Evolutionary conservation across 371 early-diverging fungal species (phyloP).

Genomic region (Blakeslea trispora): DNA sequence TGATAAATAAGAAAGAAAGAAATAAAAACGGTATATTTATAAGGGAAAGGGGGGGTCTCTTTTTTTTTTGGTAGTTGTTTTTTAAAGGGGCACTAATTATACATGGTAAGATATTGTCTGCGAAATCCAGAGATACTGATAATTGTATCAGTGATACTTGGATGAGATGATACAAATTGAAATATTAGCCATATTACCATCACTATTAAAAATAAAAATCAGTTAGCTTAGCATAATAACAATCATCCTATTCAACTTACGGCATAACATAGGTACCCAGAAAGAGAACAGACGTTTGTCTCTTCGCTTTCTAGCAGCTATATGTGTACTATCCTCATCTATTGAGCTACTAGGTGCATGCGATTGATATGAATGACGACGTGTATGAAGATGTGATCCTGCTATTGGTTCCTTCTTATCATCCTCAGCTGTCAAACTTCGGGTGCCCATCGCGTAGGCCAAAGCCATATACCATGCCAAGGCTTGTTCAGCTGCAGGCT

Average conservation of each 20-base stretch:
- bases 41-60: constrained; percentile 1
- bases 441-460: constrained; percentile 50
- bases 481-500: constrained; percentile 29
- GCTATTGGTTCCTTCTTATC: neutral
- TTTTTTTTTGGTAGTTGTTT: too few species aligned
- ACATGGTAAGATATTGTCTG: constrained; percentile 29
- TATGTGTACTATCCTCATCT: constrained; percentile 1
- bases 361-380: neutral
- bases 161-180: constrained; percentile 39
- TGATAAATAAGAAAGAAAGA: too few species aligned
- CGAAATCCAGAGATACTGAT: constrained; percentile 30
- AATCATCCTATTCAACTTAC: constrained; percentile 31
- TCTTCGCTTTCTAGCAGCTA: constrained; percentile 34
- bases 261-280: constrained; percentile 51
- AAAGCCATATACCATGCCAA: constrained; percentile 55
- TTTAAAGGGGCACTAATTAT: neutral
- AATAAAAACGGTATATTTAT: constrained; percentile 7
- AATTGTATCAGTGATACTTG: constrained; percentile 25
- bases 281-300: constrained; percentile 46
- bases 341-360: neutral
- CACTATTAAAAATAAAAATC: constrained; percentile 22
- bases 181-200: constrained; percentile 44
- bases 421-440: constrained; percentile 21
- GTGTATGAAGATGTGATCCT: too few species aligned
- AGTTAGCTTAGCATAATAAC: neutral